Evolutionary conservation across 2,329 filamentous ascomycete species (phyloP).

Genomic region (Sporothrix phasma): DNA sequence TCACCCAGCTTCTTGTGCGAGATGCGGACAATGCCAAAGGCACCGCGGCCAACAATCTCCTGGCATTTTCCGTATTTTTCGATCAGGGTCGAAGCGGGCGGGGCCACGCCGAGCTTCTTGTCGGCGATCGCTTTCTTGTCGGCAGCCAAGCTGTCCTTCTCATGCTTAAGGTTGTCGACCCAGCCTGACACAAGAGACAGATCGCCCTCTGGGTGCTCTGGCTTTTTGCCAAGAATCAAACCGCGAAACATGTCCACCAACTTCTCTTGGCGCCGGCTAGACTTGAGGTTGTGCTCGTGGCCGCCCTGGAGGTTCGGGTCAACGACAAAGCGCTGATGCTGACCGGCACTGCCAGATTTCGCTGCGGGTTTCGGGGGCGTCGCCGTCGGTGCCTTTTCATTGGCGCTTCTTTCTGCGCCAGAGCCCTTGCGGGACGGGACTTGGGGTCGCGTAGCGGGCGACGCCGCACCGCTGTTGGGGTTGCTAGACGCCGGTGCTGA

Average conservation of each 20-base stretch:
- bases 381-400: constrained; percentile 23
- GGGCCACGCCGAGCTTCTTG: constrained; percentile 9
- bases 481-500: constrained; percentile 22
- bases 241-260: constrained; percentile 83
- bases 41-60: constrained; percentile 88
- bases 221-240: constrained; percentile 67
- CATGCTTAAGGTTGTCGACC: constrained; percentile 86
- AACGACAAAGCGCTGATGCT: constrained; percentile 40
- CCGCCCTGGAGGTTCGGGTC: constrained; percentile 49
- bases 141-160: constrained; percentile 65
- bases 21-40: constrained; percentile 94
- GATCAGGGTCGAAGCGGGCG: constrained; percentile 54
- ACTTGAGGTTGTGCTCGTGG: constrained; percentile 83
- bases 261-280: constrained; percentile 87
- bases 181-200: constrained; percentile 89
- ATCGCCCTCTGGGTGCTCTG: constrained; percentile 68
- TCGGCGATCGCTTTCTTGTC: constrained; percentile 43
- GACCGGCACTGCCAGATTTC: constrained; percentile 23
- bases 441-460: constrained; percentile 32
- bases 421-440: constrained; percentile 36
- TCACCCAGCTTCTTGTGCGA: constrained; percentile 89
- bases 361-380: constrained; percentile 28
- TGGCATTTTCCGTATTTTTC: constrained; percentile 99
- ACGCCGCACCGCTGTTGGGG: constrained; percentile 17
- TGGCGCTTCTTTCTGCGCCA: constrained; percentile 30